These are phyloP conservation scores for Fusarium chaquense DNA, from an alignment of 2,329 filamentous ascomycete genomes.

Conservation along the genomic window DNA sequence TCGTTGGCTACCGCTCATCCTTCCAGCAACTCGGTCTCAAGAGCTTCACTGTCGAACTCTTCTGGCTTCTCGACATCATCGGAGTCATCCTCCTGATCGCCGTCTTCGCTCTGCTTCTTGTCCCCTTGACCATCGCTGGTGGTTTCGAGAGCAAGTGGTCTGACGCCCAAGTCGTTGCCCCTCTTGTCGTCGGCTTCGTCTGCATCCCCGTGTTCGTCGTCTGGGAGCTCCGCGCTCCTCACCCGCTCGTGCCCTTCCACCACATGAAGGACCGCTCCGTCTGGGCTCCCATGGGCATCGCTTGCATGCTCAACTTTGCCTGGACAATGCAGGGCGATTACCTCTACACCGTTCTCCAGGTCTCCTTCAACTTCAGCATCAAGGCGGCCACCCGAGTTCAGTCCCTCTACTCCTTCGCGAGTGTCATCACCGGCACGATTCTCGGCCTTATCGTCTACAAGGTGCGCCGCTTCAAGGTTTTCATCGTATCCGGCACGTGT, in stretches of 20 bases:
- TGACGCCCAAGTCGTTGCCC: conserved; percentile 56
- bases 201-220: conserved; percentile 65
- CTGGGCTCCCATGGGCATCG: conserved; percentile 72
- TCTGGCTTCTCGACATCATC: conserved; percentile 61
- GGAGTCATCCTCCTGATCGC: conserved; percentile 61
- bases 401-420: conserved; percentile 69
- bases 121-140: conserved; percentile 61
- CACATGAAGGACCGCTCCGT: conserved; percentile 73
- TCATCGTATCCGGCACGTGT: conserved; percentile 70
- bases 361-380: conserved; percentile 70
- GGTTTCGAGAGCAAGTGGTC: conserved; percentile 56
- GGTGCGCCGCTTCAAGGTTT: conserved; percentile 71
- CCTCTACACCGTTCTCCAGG: conserved; percentile 71
- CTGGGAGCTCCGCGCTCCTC: conserved; percentile 61
- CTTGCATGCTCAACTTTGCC: conserved; percentile 65
- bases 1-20: conserved; percentile 54
- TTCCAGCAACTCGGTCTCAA: conserved; percentile 51
- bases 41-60: conserved; percentile 55
- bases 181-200: conserved; percentile 59
- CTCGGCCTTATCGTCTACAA: conserved; percentile 69
- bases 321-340: conserved; percentile 75
- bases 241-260: conserved; percentile 70
- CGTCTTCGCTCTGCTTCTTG: conserved; percentile 60
- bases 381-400: conserved; percentile 68
- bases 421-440: conserved; percentile 68